Evolutionary conservation across 805 yeast genomes (phyloP), one percentile per base, ranked within the genome.

Genomic region (Kuraishia floccosa): DNA sequence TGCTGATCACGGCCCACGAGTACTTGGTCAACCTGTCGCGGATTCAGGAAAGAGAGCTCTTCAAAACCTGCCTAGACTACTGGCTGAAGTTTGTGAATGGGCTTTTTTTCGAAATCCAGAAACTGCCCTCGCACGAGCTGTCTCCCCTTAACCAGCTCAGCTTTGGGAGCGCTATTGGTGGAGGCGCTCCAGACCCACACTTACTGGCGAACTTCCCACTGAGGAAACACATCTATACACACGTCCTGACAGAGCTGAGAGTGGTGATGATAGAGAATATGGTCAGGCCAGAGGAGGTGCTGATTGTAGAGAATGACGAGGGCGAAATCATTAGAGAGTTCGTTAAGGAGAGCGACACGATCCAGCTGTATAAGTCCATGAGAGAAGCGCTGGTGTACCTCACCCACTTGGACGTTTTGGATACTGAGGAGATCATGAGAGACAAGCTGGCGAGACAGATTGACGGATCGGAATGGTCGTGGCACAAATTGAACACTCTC

Each of bases 291-390:
- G 98, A 91, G 56, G 99, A 91, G 60, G 98, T 91, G 33, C 67
- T 91, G 35, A 74, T 91, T 60, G 96, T 87, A 30, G 97, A 91
- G 56, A 89, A 89, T 52, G 99, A 91, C 57, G 99, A 91, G 60
- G 98, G 98, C 44, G 98, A 91, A 60, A 89, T 91, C 54, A 98
- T 91, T 27, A 75, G 99, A 49, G 97, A 89, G 50, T 87, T 89
- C 41, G 96, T 89, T 35, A 85, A 84, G 50, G 99, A 91, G 57
- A 80, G 91, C 51, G 99, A 91, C 53, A 91, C 99, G 8, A 91
- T 91, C 47, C 94, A 86, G 43, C 65, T 91, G 38, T 91, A 91
- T 64, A 89, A 91, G 59, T 76, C 89, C 19, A 84, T 87, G 84
- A 77, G 97, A 56, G 97, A 91, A 55, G 94, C 86, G 10, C 64